A percentile compares a stretch with the other conserved stretches of the same genome.
These are phyloP conservation scores for Coemansia sp. DNA, from an alignment of 371 early-diverging fungal species.

Conservation along the genomic window DNA sequence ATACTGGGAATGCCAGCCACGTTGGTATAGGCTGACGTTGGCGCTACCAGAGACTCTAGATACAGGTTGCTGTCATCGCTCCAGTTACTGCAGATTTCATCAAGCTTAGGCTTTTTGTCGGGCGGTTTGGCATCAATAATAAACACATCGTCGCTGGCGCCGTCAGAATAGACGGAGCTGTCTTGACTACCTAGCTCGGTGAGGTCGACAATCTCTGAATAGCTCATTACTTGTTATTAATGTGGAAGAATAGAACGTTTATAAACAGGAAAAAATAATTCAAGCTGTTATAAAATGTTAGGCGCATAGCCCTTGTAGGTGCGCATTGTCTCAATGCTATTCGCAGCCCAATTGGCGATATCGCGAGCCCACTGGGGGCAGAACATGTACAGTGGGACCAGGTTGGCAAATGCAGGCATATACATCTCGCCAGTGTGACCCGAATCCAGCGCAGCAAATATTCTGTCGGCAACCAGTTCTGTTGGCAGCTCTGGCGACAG, in stretches of 20 bases:
- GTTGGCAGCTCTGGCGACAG: slow-evolving; percentile 33
- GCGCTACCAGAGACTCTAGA: slow-evolving; percentile 14
- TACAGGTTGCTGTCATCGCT: not conserved
- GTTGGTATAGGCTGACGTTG: slow-evolving; percentile 38
- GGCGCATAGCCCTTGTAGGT: slow-evolving; percentile 16
- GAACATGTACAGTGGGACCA: slow-evolving; percentile 25
- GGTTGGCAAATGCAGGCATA: slow-evolving; percentile 22
- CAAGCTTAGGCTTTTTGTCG: slow-evolving; percentile 6
- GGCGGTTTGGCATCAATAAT: not conserved
- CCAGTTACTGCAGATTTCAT: not conserved
- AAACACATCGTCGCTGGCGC: slow-evolving; percentile 9
- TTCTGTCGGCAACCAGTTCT: slow-evolving; percentile 22
- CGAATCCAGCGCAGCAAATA: slow-evolving; percentile 24
- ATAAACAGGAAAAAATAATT: not conserved
- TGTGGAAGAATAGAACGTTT: not conserved
- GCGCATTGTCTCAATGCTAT: slow-evolving; percentile 38
- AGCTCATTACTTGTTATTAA: not conserved
- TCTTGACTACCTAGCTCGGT: slow-evolving; percentile 20
- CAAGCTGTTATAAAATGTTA: too few species aligned
- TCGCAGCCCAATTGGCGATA: slow-evolving; percentile 6
- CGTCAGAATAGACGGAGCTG: slow-evolving; percentile 3
- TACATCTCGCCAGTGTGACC: slow-evolving; percentile 19
- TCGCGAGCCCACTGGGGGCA: slow-evolving; percentile 15
- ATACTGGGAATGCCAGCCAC: slow-evolving; percentile 10
- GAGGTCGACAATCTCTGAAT: slow-evolving; percentile 23